A percentile compares a stretch with the other conserved stretches of the same genome.
Evolutionary conservation across 1,284 basidiomycete species (phyloP).

Genomic region (Ustilago sp.): DNA sequence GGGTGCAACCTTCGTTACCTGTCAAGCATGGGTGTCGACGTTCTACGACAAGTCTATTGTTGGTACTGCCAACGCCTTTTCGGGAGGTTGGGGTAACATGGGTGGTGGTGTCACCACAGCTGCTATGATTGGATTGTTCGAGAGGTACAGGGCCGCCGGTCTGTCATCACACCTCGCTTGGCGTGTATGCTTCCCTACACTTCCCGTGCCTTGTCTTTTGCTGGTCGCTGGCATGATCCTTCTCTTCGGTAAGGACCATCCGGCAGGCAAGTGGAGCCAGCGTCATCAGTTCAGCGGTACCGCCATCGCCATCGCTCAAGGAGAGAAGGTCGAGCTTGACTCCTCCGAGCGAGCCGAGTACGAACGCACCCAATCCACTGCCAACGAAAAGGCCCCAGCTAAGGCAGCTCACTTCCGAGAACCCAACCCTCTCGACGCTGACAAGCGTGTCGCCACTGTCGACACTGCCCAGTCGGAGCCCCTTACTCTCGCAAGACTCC

Average conservation of each 20-base stretch:
- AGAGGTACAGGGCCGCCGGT: constrained; percentile 71
- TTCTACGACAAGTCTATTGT: constrained; percentile 77
- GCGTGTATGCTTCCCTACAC: constrained; percentile 75
- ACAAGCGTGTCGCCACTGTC: constrained; percentile 43
- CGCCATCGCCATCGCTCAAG: constrained; percentile 67
- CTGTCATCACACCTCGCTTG: constrained; percentile 73
- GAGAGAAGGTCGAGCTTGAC: constrained; percentile 68
- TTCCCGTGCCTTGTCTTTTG: constrained; percentile 76
- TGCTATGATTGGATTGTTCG: constrained; percentile 76
- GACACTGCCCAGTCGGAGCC: constrained; percentile 74
- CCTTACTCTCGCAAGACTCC: constrained; percentile 71
- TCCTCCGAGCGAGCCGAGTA: constrained; percentile 63
- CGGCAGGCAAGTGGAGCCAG: constrained; percentile 75
- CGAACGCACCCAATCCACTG: constrained; percentile 38
- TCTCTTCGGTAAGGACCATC: constrained; percentile 76
- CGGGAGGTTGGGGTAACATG: constrained; percentile 72
- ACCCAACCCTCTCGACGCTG: constrained; percentile 49
- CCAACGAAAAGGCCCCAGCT: constrained; percentile 54
- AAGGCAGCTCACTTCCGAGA: constrained; percentile 62
- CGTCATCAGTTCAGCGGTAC: constrained; percentile 73
- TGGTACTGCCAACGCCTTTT: constrained; percentile 71
- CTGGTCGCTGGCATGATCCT: constrained; percentile 72
- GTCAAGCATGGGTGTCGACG: constrained; percentile 75
- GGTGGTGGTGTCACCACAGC: constrained; percentile 72
- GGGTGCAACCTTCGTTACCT: constrained; percentile 76